Percentiles rank a stretch among this genome's conserved stretches.
phyloP scores from a whole-genome alignment of 2,329 filamentous ascomycete genomes.

The Colletotrichum lini region DNA sequence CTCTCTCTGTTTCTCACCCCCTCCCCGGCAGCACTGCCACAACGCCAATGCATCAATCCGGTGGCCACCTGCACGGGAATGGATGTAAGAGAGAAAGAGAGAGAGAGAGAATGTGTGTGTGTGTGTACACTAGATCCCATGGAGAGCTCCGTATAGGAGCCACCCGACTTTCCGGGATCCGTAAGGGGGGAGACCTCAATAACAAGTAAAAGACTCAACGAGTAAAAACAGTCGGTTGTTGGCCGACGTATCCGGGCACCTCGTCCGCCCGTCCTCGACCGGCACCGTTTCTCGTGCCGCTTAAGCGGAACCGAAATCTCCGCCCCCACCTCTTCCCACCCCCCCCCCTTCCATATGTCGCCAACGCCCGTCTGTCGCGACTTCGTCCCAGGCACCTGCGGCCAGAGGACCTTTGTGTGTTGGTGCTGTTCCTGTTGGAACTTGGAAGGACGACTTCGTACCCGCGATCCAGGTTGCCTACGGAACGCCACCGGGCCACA shows the following conservation, averaged over 20 bases:
- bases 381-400: slow-evolving; percentile 22
- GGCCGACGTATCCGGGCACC: slow-evolving; percentile 33
- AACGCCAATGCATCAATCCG: slow-evolving; percentile 36
- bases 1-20: too few species aligned
- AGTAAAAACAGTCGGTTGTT: neutral
- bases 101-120: too few species aligned
- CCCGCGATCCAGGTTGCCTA: neutral
- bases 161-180: slow-evolving; percentile 22
- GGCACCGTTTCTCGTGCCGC: slow-evolving; percentile 31
- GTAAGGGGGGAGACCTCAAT: too few species aligned
- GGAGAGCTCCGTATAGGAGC: neutral
- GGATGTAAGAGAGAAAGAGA: neutral
- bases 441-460: neutral
- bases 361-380: slow-evolving; percentile 10
- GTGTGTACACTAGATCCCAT: too few species aligned
- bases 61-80: slow-evolving; percentile 22
- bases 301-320: slow-evolving; percentile 19
- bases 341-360: neutral
- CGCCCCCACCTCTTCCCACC: neutral
- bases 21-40: slow-evolving; percentile 34
- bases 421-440: neutral
- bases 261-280: slow-evolving; percentile 18
- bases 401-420: slow-evolving; percentile 9
- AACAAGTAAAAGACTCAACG: neutral
- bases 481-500: neutral